Evolutionary conservation across 2,329 filamentous ascomycete genomes (phyloP), one percentile per base, ranked within the genome.

Genomic region (Microdochium bolleyi): DNA sequence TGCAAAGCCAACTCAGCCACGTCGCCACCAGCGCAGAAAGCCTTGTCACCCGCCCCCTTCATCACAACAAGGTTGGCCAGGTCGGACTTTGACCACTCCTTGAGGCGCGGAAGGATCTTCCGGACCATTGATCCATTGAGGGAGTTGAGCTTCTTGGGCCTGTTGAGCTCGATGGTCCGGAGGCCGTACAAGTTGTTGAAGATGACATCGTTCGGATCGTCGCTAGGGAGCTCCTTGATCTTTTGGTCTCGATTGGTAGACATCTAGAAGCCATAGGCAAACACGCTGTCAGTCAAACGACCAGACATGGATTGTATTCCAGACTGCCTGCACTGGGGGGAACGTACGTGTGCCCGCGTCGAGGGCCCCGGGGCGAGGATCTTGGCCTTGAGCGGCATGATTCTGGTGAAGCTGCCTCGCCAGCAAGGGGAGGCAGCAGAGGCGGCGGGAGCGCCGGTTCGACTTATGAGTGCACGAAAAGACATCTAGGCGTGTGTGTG

Each of bases 21-120:
- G 69, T 99, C 94, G 54, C 94, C 94, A 60, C 94, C 94, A 2
- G 94, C 91, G 68, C 94, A 99, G 61, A 99, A 87, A 24, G 92
- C 89, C 70, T 82, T 87, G 37, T 84, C 78, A 16, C 94, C 95
- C 24, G 88, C 83, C 56, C 94, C 94, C 71, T 96, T 96, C 69
- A 99, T 85, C 60, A 99, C 82, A 53, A 99, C 75, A 7, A 97
- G 84, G 69, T 95, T 96, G 53, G 94, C 92, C 73, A 99, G 78
- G 65, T 96, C 87, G 25, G 92, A 97, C 72, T 95, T 94, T 64
- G 89, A 84, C 92, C 92, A 99, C 76, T 97, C 92, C 64, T 89
- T 78, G 65, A 99, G 70, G 53, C 94, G 83, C 22, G 92, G 92
- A 49, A 91, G 76, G 62, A 99, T 97, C 75, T 99, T 97, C 63